Percentiles rank a stretch among this genome's conserved stretches.
Conservation (phyloP, 306 rosid genomes). For the Prunus salicina region DNA sequence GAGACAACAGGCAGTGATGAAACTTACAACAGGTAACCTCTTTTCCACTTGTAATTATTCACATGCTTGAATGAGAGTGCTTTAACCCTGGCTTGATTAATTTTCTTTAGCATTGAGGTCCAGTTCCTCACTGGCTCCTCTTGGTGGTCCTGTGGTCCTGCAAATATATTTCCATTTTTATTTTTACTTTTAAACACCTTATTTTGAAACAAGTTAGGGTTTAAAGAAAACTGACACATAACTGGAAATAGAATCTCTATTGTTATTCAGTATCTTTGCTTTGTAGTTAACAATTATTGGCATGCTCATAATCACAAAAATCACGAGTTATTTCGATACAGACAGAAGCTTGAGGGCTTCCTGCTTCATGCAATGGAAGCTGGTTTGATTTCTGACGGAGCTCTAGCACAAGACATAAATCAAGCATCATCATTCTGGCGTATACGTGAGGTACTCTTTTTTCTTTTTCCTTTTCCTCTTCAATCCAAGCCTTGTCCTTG, state of each 20-base stretch:
- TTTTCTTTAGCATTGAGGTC: constrained; percentile 7
- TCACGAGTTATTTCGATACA: constrained; percentile 33
- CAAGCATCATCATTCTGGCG: constrained; percentile 92
- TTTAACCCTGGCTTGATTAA: constrained; percentile 3
- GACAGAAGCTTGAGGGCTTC: constrained; percentile 97
- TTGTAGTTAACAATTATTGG: neutral
- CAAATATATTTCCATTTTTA: neutral
- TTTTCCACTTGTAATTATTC: constrained; percentile 8
- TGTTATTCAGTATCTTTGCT: neutral
- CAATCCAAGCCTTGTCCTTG: neutral
- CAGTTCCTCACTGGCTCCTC: neutral
- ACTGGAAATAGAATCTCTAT: neutral
- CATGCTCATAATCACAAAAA: neutral
- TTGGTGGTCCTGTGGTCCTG: neutral
- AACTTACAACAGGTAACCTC: constrained; percentile 64
- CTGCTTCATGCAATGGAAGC: constrained; percentile 76
- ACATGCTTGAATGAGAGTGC: constrained; percentile 4
- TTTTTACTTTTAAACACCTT: neutral
- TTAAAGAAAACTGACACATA: neutral
- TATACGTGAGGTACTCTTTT: constrained; percentile 76
- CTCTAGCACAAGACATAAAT: constrained; percentile 89
- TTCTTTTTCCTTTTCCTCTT: neutral
- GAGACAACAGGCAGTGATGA: constrained; percentile 96
- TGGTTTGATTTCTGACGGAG: constrained; percentile 87
- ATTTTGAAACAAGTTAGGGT: neutral